Evolutionary conservation across 495 filamentous ascomycete species (phyloP).

Genomic region (Rostrohypoxylon terebratum): DNA sequence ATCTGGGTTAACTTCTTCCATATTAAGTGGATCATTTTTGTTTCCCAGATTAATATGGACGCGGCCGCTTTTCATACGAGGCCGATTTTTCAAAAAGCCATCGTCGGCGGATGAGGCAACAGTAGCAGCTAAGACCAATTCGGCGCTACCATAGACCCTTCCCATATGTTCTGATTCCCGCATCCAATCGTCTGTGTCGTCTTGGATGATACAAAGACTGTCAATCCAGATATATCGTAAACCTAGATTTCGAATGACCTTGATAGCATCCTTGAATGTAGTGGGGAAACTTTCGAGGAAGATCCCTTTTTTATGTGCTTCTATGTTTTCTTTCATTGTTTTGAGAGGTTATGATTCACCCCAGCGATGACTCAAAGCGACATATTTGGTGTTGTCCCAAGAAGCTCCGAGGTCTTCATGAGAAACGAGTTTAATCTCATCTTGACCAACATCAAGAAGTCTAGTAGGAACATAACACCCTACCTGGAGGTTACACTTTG

Average conservation of each 20-base stretch:
- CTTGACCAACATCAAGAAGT: background rate
- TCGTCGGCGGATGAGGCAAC: background rate
- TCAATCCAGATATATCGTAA: constrained; percentile 53
- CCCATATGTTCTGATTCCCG: background rate
- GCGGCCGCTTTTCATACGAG: background rate
- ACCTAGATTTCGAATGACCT: constrained; percentile 7
- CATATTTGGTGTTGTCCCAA: background rate
- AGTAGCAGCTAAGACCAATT: constrained; percentile 9
- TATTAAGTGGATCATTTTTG: background rate
- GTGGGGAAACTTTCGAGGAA: background rate
- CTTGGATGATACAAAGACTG: constrained; percentile 7
- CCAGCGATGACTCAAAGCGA: constrained; percentile 14
- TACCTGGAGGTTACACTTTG: background rate
- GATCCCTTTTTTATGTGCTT: background rate
- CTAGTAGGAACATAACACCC: constrained; percentile 3
- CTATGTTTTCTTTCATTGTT: background rate
- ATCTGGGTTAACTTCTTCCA: background rate
- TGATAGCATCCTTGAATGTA: constrained; percentile 1
- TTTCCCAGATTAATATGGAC: background rate
- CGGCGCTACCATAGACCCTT: constrained; percentile 7
- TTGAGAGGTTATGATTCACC: background rate
- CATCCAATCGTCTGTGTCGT: background rate
- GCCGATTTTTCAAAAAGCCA: constrained; percentile 3
- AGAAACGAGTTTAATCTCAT: background rate
- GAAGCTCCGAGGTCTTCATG: background rate